Base-by-base conservation (phyloP, 2,329 filamentous ascomycete species). In the Penicillium concentricum region DNA sequence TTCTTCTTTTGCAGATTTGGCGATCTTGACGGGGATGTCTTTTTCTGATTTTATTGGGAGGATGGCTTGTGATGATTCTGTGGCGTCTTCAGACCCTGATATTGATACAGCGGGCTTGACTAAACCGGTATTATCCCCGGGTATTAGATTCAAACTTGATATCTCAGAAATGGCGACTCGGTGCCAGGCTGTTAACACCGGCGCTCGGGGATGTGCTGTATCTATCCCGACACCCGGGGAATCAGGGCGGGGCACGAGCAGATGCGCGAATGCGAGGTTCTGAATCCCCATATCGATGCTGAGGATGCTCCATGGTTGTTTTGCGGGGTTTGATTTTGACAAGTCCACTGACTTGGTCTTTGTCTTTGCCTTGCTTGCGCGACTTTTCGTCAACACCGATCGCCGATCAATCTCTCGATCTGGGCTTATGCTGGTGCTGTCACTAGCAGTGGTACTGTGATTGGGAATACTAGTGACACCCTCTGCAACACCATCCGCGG, bases 251-350 rank as follows among this genome's bases (percentile, higher is more conserved):
- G 61, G 57, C 51, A 82, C 67, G 18, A 75, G 67, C 32, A 90
- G 72, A 59, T 90, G 80, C 61, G 88, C 89, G 69, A 86, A 91
- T 1, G 90, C 90, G 4, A 95, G 78, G 70, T 95, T 95, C 42
- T 85, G 85, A 62, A 95, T 89, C 4, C 91, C 91, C 84, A 94
- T 88, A 71, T 95, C 91, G 60, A 95, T 88, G 69, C 89, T 92
- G 34, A 94, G 72, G 24, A 94, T 80, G 42, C 86, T 80, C 63
- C 78, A 57, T 43, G 64, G 56, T 39, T 55, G 18, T n/a, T 34
- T n/a, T 9, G 15, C 4, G 5, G 38, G 12, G 9, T 26, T 39
- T 35, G 46, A 3, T 16, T n/a, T 28, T 20, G 45, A 32, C 18
- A 15, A 16, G 15, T 26, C 30, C 20, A 24, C n/a, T 24, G 44